Conservation (phyloP, 2,329 filamentous ascomycete genomes). For the Scedosporium apiospermum region DNA sequence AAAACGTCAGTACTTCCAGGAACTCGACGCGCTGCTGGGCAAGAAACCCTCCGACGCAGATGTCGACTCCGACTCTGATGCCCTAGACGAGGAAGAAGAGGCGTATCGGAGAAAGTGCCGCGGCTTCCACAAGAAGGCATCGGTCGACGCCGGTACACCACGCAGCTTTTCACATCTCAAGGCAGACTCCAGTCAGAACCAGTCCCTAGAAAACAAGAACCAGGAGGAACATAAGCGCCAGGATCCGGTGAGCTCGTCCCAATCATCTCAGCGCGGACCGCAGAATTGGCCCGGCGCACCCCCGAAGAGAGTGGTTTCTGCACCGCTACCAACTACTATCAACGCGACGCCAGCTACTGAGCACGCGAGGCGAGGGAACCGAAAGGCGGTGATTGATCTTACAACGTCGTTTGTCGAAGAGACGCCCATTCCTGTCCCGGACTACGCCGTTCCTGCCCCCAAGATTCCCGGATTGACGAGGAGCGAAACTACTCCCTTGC, state of each 20-base stretch:
- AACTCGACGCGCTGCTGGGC: not conserved
- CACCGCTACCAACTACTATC: slow-evolving; percentile 4
- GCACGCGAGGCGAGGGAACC: slow-evolving; percentile 1
- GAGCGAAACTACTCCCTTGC: slow-evolving; percentile 21
- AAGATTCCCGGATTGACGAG: slow-evolving; percentile 10
- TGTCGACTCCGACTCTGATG: not conserved
- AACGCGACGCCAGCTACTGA: slow-evolving; percentile 3
- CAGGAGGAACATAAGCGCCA: not conserved
- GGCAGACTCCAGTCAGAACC: not conserved
- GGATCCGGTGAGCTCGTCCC: not conserved
- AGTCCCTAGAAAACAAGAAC: too few species aligned
- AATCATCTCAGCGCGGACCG: slow-evolving; percentile 11
- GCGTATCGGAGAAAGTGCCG: slow-evolving; percentile 4
- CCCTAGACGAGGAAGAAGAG: slow-evolving; percentile 3
- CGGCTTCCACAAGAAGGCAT: not conserved
- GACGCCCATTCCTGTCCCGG: slow-evolving; percentile 17
- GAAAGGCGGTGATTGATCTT: slow-evolving; percentile 5
- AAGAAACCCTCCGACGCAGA: not conserved
- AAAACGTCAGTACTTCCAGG: not conserved
- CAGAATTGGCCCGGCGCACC: slow-evolving; percentile 14
- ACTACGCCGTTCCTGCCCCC: not conserved
- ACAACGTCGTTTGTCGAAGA: slow-evolving; percentile 19
- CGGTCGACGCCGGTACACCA: not conserved
- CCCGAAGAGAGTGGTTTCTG: slow-evolving; percentile 5
- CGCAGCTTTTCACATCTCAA: not conserved